Base-by-base conservation (phyloP, 805 yeast species). In the Priceomyces haplophilus region DNA sequence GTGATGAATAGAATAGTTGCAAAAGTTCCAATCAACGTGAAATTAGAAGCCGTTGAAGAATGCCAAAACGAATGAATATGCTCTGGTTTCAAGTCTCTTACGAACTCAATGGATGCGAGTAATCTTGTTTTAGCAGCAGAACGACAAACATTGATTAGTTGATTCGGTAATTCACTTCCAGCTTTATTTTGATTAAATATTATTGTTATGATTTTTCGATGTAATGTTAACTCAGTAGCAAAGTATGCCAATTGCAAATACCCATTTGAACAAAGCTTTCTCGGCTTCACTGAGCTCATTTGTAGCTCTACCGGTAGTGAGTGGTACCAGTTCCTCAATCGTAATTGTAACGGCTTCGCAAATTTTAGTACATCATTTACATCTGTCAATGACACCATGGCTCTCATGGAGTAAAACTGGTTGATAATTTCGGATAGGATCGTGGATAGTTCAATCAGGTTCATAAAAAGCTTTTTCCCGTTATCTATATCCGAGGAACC, bases 61-160 rank as follows among this genome's bases (percentile, higher is more conserved):
- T 87, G 93, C 97, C 97, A 90, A 60, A 88, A 89, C 8, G 95
- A 80, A 57, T 83, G 90, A 37, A 88, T 73, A 55, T 88, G 95
- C 51, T 88, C 96, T 7, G 85, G 83, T 51, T 82, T 83, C 59
- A 90, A 71, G 46, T 80, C 83, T 38, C 83, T 68, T 7, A 87
- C 82, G 60, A 88, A 85, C 41, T 85, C 93, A 46, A 86, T 78
- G 0, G 96, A 87, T 0, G 96, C 96, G 6, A 78, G 64, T 13
- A 90, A 69, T 55, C 98, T 70, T 1, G 95, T 84, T 44, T 76
- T 80, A 1, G 97, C 97, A 0, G 97, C 96, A 21, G 83, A 72
- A 34, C 96, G 74, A 58, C 97, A 88, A 1, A 89, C 89, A 35
- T 51, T 55, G 3, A 65, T 55, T 37, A 70, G 52, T 46, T 69